Evolutionary conservation across 768 basidiomycete genomes (phyloP).

Genomic region (Lactarius sp.): DNA sequence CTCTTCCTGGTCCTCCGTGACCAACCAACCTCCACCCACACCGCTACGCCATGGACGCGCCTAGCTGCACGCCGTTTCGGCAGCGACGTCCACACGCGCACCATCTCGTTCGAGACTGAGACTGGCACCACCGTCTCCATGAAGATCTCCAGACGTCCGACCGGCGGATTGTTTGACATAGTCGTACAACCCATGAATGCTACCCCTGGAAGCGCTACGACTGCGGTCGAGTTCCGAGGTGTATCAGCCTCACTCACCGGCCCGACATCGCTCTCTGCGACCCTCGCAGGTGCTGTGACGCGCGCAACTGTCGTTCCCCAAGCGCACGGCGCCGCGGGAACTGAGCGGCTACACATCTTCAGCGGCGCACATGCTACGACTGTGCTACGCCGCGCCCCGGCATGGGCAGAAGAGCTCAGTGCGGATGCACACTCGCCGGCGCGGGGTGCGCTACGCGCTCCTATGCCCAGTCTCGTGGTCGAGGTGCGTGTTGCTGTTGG

Average conservation of each 20-base stretch:
- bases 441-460: constrained; percentile 68
- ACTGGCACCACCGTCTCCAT: constrained; percentile 34
- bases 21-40: constrained; percentile 31
- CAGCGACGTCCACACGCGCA: constrained; percentile 62
- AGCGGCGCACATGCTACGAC: constrained; percentile 56
- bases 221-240: constrained; percentile 38
- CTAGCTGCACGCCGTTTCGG: constrained; percentile 75
- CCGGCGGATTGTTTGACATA: constrained; percentile 41
- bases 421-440: constrained; percentile 50
- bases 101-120: constrained; percentile 58
- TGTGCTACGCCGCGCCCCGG: constrained; percentile 61
- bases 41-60: constrained; percentile 59
- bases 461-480: constrained; percentile 93
- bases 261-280: constrained; percentile 48
- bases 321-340: constrained; percentile 44
- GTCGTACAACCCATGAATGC: constrained; percentile 38
- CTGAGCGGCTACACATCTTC: constrained; percentile 78
- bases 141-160: constrained; percentile 45
- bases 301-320: constrained; percentile 75
- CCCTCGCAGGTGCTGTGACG: constrained; percentile 45
- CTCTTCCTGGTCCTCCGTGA: constrained; percentile 71
- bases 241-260: constrained; percentile 55
- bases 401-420: constrained; percentile 65
- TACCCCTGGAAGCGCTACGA: background rate
- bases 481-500: constrained; percentile 78